Conservation (phyloP, 331 rosid species). For the Acacia pycnantha region DNA sequence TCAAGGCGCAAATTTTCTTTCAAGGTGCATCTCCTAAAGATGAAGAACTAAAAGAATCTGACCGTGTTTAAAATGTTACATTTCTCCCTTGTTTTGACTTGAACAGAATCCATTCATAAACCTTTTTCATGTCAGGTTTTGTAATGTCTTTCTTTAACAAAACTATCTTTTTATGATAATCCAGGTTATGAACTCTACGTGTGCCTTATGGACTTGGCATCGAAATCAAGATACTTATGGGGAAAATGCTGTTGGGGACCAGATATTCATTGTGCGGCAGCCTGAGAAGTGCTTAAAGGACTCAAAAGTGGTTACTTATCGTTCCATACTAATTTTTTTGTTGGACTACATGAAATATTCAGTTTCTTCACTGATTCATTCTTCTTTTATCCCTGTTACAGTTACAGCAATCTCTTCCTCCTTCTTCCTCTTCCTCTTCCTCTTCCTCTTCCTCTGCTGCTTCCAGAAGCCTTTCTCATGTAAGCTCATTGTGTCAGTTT, state of each 20-base stretch:
- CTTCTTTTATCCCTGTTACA: conserved; percentile 28
- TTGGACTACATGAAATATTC: neutral
- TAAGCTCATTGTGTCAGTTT: conserved; percentile 28
- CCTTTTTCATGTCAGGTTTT: neutral
- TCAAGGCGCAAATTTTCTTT: too few relatives aligned
- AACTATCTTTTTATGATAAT: neutral
- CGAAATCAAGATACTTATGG: conserved; percentile 76
- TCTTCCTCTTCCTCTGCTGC: conserved; percentile 37
- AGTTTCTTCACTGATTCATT: conserved; percentile 7
- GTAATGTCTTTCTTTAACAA: neutral
- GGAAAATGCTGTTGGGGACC: conserved; percentile 63
- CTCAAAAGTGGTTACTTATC: conserved; percentile 33
- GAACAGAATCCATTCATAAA: conserved; percentile 7
- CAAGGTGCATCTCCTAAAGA: too few relatives aligned
- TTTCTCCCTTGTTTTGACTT: neutral
- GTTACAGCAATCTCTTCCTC: conserved; percentile 31
- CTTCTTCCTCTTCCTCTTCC: conserved; percentile 31
- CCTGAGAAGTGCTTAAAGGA: conserved; percentile 60
- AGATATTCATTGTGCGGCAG: conserved; percentile 78
- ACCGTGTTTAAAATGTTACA: neutral
- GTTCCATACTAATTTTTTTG: neutral
- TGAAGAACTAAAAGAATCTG: neutral
- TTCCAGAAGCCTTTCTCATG: conserved; percentile 31
- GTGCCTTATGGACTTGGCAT: conserved; percentile 94
- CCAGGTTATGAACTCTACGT: conserved; percentile 82